Evolutionary conservation across 208 protist genomes (phyloP).

Genomic region (Balamuthia mandrillaris): DNA sequence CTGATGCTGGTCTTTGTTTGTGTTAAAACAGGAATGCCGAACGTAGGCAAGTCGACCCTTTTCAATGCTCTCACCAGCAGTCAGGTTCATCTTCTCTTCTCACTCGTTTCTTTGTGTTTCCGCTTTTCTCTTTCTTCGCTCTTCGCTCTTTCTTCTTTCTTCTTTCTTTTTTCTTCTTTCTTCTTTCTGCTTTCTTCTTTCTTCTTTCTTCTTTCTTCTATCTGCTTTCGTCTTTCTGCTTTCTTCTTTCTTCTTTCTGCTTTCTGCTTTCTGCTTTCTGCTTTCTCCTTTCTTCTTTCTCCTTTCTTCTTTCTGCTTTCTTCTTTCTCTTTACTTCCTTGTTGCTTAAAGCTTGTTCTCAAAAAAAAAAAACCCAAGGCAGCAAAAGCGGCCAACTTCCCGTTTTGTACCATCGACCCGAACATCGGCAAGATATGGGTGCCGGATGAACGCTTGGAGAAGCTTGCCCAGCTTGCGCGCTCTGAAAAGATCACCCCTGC

Average conservation of each 20-base stretch:
- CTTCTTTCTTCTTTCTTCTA: no score
- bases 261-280: no score
- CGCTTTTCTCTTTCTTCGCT: not conserved
- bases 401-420: constrained; percentile 7
- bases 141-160: no score
- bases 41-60: not conserved
- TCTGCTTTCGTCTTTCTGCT: no score
- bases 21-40: not conserved
- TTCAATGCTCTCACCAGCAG: constrained; percentile 20
- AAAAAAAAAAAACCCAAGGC: no score
- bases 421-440: not conserved
- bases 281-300: no score
- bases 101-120: not conserved
- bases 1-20: not conserved
- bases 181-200: no score
- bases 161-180: no score
- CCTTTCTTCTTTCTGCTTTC: no score
- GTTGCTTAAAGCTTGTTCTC: no score
- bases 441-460: not conserved
- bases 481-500: not conserved
- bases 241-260: no score
- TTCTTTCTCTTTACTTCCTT: no score
- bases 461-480: not conserved
- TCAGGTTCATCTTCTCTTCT: not conserved
- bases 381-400: not conserved